phyloP scores from a whole-genome alignment of 345 rosid species.

The Brassica carinata region DNA sequence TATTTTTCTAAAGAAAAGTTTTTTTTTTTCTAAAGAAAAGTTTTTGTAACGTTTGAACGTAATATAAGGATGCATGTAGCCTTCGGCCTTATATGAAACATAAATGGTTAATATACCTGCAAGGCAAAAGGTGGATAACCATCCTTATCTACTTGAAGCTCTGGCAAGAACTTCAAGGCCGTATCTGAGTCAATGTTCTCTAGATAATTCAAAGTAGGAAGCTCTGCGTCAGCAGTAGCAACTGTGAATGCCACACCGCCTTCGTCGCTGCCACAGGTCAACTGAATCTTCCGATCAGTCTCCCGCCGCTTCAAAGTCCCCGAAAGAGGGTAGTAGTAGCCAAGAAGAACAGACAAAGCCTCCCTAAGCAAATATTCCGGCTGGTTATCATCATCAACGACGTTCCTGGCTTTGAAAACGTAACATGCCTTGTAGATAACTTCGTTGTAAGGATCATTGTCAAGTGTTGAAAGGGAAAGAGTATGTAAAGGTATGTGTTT shows the following conservation, averaged over 20 bases:
- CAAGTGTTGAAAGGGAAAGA: constrained; percentile 52
- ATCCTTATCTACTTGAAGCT: constrained; percentile 10
- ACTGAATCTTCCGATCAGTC: constrained; percentile 44
- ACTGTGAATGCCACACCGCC: constrained; percentile 51
- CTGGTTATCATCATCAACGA: background rate
- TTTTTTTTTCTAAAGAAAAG: too few relatives aligned
- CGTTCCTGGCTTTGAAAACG: constrained; percentile 42
- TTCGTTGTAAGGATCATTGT: constrained; percentile 48
- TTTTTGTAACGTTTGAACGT: too few relatives aligned
- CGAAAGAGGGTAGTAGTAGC: constrained; percentile 55
- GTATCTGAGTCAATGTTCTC: constrained; percentile 45
- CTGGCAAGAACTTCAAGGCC: constrained; percentile 38
- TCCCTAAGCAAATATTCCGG: constrained; percentile 39
- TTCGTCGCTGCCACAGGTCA: constrained; percentile 38
- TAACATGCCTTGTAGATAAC: constrained; percentile 43
- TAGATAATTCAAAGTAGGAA: constrained; percentile 41
- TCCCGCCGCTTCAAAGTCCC: constrained; percentile 49
- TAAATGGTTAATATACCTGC: constrained; percentile 34
- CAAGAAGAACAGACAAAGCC: constrained; percentile 54
- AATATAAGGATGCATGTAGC: background rate
- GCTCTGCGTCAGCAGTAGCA: constrained; percentile 44
- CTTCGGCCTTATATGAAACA: background rate
- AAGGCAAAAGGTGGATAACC: constrained; percentile 46
- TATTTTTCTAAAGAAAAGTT: too few relatives aligned
- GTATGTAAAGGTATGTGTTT: constrained; percentile 43